Conservation (phyloP, 306 rosid genomes). For the Astragalus membranaceus region DNA sequence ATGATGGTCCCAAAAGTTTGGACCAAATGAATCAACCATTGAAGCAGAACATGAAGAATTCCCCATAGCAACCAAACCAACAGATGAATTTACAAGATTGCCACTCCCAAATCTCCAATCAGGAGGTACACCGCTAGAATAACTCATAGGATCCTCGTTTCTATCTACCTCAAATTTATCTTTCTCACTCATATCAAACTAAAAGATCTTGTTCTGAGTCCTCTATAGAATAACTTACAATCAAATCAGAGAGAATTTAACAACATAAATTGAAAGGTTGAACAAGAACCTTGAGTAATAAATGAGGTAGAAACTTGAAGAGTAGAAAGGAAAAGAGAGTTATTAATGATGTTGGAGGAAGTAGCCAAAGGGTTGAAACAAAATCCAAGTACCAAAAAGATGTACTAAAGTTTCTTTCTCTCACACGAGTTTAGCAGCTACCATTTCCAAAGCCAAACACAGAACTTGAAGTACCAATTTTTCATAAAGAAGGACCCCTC, state of each 20-base stretch:
- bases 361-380: slow-evolving; percentile 26
- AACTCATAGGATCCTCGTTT: slow-evolving; percentile 59
- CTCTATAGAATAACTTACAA: slow-evolving; percentile 17
- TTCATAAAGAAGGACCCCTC: slow-evolving; percentile 50
- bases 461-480: slow-evolving; percentile 50
- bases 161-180: slow-evolving; percentile 66
- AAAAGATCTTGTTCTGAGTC: slow-evolving; percentile 8
- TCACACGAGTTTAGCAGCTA: slow-evolving; percentile 56
- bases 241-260: slow-evolving; percentile 15
- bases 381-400: slow-evolving; percentile 40
- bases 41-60: slow-evolving; percentile 61
- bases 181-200: slow-evolving; percentile 68
- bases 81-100: slow-evolving; percentile 48
- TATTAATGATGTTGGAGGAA: slow-evolving; percentile 31
- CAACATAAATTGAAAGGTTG: neutral
- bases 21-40: slow-evolving; percentile 59
- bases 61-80: slow-evolving; percentile 43
- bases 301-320: slow-evolving; percentile 20
- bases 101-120: slow-evolving; percentile 75
- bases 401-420: slow-evolving; percentile 27
- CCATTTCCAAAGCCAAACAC: slow-evolving; percentile 64
- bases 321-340: neutral
- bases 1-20: slow-evolving; percentile 60
- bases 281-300: neutral
- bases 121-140: slow-evolving; percentile 46